Conservation (phyloP, 208 protist species). For the Wallacemonas sp. region DNA sequence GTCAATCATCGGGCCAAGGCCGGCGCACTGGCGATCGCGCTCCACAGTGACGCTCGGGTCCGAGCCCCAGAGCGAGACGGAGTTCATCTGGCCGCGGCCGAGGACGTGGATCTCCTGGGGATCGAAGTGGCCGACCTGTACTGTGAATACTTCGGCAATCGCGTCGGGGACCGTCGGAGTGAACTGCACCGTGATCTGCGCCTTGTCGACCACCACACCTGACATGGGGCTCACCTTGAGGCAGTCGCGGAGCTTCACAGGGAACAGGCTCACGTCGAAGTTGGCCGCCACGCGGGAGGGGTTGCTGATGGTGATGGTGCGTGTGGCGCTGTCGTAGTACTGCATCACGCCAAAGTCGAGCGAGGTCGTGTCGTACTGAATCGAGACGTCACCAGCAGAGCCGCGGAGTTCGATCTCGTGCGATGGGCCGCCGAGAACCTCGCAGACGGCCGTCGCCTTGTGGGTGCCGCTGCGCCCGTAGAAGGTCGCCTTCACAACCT, state of each 20-base stretch:
- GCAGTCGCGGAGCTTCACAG: constrained; percentile 43
- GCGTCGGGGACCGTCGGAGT: constrained; percentile 83
- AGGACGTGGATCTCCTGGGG: constrained; percentile 81
- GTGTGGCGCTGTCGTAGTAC: constrained; percentile 67
- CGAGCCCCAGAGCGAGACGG: constrained; percentile 34
- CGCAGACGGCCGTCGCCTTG: constrained; percentile 82
- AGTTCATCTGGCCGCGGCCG: constrained; percentile 76
- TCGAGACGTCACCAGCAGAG: constrained; percentile 67
- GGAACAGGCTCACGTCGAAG: constrained; percentile 71
- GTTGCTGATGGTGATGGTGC: constrained; percentile 89
- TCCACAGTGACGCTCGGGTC: constrained; percentile 24
- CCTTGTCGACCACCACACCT: constrained; percentile 75
- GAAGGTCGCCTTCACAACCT: constrained; percentile 91
- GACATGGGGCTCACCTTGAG: constrained; percentile 80
- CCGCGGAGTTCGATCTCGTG: constrained; percentile 88
- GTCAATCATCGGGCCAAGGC: constrained; percentile 13
- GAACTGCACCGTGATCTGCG: constrained; percentile 77
- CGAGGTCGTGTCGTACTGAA: constrained; percentile 76
- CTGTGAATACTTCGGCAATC: constrained; percentile 75
- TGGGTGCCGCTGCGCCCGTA: constrained; percentile 59
- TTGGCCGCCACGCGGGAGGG: constrained; percentile 84
- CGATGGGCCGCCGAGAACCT: constrained; percentile 88
- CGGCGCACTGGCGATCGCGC: constrained; percentile 2
- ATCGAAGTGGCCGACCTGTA: constrained; percentile 94
- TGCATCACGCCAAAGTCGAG: constrained; percentile 93